These are phyloP conservation scores for Fraxinus americana DNA, from an alignment of 257 asterid species.

Conservation along the genomic window DNA sequence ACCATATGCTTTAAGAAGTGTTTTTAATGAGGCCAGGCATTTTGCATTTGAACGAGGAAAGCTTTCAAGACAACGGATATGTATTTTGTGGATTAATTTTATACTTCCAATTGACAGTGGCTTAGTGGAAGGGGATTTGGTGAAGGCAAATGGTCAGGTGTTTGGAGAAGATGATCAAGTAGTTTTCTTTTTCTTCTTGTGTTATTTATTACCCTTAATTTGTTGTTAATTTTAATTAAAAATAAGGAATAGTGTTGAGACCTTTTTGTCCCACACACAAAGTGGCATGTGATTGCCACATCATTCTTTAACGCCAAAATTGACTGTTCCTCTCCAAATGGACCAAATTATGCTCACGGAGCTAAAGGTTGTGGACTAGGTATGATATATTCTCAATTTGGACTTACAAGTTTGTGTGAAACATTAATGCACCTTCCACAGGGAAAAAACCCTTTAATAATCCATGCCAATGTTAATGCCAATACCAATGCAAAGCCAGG, in stretches of 20 bases:
- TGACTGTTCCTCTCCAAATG: neutral
- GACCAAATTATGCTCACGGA: neutral
- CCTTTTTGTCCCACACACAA: neutral
- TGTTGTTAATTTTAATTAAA: too few species aligned
- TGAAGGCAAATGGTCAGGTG: neutral
- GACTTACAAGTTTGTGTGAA: neutral
- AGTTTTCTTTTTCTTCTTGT: neutral
- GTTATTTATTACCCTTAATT: neutral
- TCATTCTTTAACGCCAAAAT: neutral
- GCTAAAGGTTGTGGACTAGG: neutral
- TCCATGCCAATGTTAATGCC: slow-evolving; percentile 6
- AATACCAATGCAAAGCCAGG: slow-evolving; percentile 4
- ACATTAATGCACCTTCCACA: neutral
- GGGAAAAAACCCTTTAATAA: neutral
- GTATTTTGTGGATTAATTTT: neutral
- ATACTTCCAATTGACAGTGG: neutral
- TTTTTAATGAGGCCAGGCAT: neutral
- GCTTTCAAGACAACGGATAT: neutral
- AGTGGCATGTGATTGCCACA: neutral
- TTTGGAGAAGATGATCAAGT: neutral
- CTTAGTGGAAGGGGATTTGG: neutral
- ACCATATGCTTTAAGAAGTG: neutral
- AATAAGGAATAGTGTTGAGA: neutral
- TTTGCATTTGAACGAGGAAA: neutral
- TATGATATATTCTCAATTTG: neutral